A percentile compares a stretch with the other conserved stretches of the same genome.
Evolutionary conservation across 75 land plant species (phyloP).

Genomic region (Ceratopteris richardii): DNA sequence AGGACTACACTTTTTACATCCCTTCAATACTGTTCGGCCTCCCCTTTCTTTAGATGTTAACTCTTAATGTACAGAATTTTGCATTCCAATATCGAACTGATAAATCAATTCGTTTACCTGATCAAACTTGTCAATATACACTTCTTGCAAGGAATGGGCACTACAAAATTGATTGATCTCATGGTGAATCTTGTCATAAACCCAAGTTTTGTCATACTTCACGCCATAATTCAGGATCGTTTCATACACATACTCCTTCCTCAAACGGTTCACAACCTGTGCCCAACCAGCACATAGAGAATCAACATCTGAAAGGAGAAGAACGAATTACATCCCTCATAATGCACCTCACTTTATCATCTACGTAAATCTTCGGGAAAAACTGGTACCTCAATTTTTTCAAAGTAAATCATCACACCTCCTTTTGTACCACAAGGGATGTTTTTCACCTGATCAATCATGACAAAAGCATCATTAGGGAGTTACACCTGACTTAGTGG

Average conservation of each 20-base stretch:
- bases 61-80: no score
- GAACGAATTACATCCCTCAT: no score
- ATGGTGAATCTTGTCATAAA: conserved; percentile 98
- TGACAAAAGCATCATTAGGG: no score
- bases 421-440: conserved; percentile 99
- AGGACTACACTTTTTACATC: no score
- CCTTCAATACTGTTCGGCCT: no score
- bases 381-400: conserved; percentile 90
- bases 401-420: conserved; percentile 92
- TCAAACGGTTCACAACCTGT: conserved; percentile 93
- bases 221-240: conserved; percentile 85
- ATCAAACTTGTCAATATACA: conserved; percentile 96
- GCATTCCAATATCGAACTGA: no score
- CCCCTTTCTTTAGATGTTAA: no score
- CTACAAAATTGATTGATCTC: conserved; percentile 99
- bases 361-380: no score
- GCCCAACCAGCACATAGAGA: no score
- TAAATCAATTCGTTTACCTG: conserved; percentile 52
- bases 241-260: conserved; percentile 75
- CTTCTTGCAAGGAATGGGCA: conserved; percentile 76
- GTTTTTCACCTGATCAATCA: conserved; percentile 78
- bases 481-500: no score
- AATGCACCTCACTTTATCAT: no score
- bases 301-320: no score
- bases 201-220: conserved; percentile 94